A percentile compares a stretch with the other conserved stretches of the same genome.
Conservation (phyloP, 805 yeast genomes). For the Candida succiphila region DNA sequence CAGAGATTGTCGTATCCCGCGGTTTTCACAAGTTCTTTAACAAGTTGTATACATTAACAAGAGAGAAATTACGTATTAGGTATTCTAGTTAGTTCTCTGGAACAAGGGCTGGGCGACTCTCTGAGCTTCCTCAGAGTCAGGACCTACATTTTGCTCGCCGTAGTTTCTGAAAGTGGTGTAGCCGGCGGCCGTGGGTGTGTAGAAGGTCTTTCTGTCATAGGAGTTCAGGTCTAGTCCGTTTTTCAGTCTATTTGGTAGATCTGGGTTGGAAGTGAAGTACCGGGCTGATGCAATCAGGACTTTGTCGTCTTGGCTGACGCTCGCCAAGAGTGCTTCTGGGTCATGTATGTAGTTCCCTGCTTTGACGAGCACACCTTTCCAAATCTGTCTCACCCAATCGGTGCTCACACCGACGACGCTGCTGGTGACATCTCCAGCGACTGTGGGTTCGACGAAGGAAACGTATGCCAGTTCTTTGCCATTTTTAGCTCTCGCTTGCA, state of each 20-base stretch:
- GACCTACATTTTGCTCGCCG: no score
- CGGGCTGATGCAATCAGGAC: slow-evolving; percentile 34
- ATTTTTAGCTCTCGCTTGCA: slow-evolving; percentile 21
- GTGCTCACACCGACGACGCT: slow-evolving; percentile 13
- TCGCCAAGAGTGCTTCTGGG: slow-evolving; percentile 9
- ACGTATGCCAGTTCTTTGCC: slow-evolving; percentile 25
- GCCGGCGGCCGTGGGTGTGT: slow-evolving; percentile 18
- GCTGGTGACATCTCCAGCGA: slow-evolving; percentile 25
- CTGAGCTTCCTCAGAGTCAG: slow-evolving; percentile 1
- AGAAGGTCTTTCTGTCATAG: slow-evolving; percentile 31
- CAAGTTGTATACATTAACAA: no score
- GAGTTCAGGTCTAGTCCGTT: slow-evolving; percentile 25
- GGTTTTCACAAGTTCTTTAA: no score
- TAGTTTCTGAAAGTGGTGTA: no score
- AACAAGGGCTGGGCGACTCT: neutral
- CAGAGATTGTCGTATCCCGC: no score
- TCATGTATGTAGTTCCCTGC: slow-evolving; percentile 19
- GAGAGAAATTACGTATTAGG: no score
- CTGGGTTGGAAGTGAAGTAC: slow-evolving; percentile 34
- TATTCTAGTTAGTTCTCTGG: no score
- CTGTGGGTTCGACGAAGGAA: slow-evolving; percentile 25
- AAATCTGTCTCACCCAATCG: slow-evolving; percentile 25
- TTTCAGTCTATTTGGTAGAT: slow-evolving; percentile 26
- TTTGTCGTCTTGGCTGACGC: slow-evolving; percentile 24
- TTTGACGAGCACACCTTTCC: slow-evolving; percentile 18